Evolutionary conservation across 495 filamentous ascomycete species (phyloP), one percentile per base, ranked within the genome.

Genomic region (Xylaria venustula): DNA sequence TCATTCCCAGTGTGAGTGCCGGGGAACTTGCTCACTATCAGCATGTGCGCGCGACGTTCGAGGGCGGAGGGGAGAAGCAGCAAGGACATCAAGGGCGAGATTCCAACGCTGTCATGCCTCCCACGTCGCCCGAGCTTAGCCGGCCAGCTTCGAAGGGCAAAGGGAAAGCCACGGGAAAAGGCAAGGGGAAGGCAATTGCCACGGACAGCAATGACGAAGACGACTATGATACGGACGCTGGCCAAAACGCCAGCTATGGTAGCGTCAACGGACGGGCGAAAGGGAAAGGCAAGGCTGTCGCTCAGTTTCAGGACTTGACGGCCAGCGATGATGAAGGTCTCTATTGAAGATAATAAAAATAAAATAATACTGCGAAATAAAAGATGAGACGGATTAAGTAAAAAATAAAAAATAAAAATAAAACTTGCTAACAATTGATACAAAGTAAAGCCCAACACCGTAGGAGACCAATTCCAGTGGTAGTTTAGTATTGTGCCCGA

Each of bases 1-100:
- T 98, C 44, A 86, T 97, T n/a, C 91, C 91, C 15, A 90, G 87
- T 74, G 95, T 98, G 45, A 96, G 92, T 72, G 88, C 88, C 30
- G 92, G 95, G 64, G 94, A 98, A 76, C 79, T 98, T 2, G 86
- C 88, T 60, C 95, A 98, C 69, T 98, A 98, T 64, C 87, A 95
- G 67, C 80, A 81, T 0, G 95, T 98, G 14, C 81, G 94, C 17
- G 85, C 81, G 32, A 81, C 83, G 20, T 98, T 98, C 68, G 93
- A 98, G 75, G 76, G 76, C 17, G 76, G 72, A 2, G 45, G 59
- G 23, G 71, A 73, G 3, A 64, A 63, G 25, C 60, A 74, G 22
- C 60, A 74, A 20, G 66, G 73, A 52, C 56, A 74, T 64, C 25
- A 41, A 71, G 65, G 34, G 64, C 63, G 50, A 69, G 71, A 50